Conservation (phyloP, 805 yeast species). For the Lipomyces yamadae region DNA sequence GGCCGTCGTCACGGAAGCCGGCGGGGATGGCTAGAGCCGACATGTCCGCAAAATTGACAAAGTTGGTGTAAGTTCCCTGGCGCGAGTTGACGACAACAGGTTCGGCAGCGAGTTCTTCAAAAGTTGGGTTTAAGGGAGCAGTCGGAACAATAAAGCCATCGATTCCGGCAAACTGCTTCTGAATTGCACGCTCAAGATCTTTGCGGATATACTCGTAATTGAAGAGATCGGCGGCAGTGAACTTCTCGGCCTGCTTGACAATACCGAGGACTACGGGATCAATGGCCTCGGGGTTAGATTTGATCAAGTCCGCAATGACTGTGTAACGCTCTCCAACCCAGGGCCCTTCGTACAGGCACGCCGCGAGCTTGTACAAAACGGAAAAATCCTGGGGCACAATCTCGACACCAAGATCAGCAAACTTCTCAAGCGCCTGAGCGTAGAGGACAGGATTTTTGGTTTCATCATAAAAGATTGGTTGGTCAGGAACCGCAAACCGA, state of each 20-base stretch:
- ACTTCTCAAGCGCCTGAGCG: constrained; percentile 60
- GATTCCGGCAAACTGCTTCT: constrained; percentile 57
- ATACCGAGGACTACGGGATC: constrained; percentile 84
- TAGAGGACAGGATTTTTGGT: constrained; percentile 73
- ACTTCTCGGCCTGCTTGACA: constrained; percentile 75
- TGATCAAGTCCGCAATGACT: constrained; percentile 72
- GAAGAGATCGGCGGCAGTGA: constrained; percentile 81
- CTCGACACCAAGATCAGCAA: constrained; percentile 61
- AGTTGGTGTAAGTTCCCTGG: constrained; percentile 99
- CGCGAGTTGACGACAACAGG: constrained; percentile 82
- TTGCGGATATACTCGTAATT: constrained; percentile 87
- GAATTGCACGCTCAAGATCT: constrained; percentile 70
- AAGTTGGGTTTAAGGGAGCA: constrained; percentile 88
- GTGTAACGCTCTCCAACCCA: constrained; percentile 97
- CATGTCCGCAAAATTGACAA: constrained; percentile 91
- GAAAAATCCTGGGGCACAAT: constrained; percentile 70
- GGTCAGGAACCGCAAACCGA: constrained; percentile 75
- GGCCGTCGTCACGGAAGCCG: constrained; percentile 84
- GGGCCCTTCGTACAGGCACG: constrained; percentile 93
- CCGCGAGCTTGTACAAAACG: constrained; percentile 78
- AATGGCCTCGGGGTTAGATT: constrained; percentile 72
- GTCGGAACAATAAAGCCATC: constrained; percentile 91
- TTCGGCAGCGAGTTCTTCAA: constrained; percentile 70
- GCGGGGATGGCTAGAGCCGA: constrained; percentile 91
- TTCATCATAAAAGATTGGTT: constrained; percentile 81